phyloP scores from a whole-genome alignment of 2,329 filamentous ascomycete genomes.

The Aureobasidium zeae region DNA sequence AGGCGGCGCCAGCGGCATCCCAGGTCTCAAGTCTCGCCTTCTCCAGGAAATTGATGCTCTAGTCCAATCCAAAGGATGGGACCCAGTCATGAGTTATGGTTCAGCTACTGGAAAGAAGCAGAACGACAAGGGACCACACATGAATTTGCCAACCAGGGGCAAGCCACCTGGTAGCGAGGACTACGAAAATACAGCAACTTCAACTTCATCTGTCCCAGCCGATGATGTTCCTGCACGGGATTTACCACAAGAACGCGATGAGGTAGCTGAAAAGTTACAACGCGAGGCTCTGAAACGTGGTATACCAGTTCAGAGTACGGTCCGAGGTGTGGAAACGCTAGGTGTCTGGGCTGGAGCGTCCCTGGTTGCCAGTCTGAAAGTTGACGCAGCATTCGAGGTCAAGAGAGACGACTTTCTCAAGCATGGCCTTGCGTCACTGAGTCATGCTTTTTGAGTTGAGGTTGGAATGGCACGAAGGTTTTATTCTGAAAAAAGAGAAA shows the following conservation, averaged over 20 bases:
- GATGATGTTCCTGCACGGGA: not conserved
- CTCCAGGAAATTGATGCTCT: conserved; percentile 64
- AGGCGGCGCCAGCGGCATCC: conserved; percentile 68
- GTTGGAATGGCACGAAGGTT: too few species aligned
- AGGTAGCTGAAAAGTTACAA: conserved; percentile 50
- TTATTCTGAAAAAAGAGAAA: too few species aligned
- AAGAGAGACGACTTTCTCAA: conserved; percentile 64
- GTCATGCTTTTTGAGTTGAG: conserved; percentile 1
- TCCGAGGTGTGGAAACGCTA: conserved; percentile 59
- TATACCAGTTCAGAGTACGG: conserved; percentile 44
- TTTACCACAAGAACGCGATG: conserved; percentile 43
- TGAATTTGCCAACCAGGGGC: not conserved
- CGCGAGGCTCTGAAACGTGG: conserved; percentile 37
- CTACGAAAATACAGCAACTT: not conserved
- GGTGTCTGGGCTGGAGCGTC: conserved; percentile 69
- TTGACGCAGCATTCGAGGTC: conserved; percentile 59
- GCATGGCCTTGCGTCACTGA: conserved; percentile 40
- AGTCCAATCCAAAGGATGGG: conserved; percentile 64
- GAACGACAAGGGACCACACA: not conserved
- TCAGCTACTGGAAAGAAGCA: conserved; percentile 27
- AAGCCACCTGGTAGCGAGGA: not conserved
- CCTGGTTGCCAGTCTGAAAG: conserved; percentile 57
- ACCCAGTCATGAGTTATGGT: conserved; percentile 61
- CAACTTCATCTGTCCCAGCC: not conserved
- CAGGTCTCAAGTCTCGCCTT: conserved; percentile 69